A percentile compares a stretch with the other conserved stretches of the same genome.
These are phyloP conservation scores for Coniochaeta sp. DNA, from an alignment of 2,329 filamentous ascomycete species.

Conservation along the genomic window DNA sequence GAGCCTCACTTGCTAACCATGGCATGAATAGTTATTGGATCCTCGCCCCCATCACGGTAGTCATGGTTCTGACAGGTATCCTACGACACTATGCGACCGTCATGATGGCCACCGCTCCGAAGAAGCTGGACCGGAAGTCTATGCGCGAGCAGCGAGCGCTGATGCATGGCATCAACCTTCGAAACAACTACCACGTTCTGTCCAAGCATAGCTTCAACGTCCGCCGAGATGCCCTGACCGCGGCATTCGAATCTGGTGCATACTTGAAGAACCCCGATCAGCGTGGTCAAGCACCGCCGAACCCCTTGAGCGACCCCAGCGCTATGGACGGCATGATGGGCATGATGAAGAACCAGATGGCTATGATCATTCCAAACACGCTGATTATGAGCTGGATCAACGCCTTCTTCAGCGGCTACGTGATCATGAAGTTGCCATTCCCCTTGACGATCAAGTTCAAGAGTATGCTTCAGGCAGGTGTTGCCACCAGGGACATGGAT, in stretches of 20 bases:
- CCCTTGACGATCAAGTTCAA: slow-evolving; percentile 98
- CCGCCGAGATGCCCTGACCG: slow-evolving; percentile 73
- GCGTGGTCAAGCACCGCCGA: slow-evolving; percentile 79
- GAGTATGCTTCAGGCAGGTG: slow-evolving; percentile 96
- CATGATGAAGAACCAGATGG: slow-evolving; percentile 99
- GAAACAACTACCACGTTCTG: slow-evolving; percentile 73
- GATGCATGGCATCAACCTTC: slow-evolving; percentile 75
- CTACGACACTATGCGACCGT: slow-evolving; percentile 93
- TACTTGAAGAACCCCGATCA: slow-evolving; percentile 86
- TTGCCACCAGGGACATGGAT: slow-evolving; percentile 92
- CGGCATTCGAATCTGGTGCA: slow-evolving; percentile 74
- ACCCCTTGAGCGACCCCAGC: slow-evolving; percentile 90
- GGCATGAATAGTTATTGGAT: slow-evolving; percentile 80
- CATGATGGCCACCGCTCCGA: slow-evolving; percentile 79
- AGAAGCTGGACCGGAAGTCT: slow-evolving; percentile 66
- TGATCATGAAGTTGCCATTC: slow-evolving; percentile 97
- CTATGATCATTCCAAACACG: slow-evolving; percentile 98
- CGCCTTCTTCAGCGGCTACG: slow-evolving; percentile 96
- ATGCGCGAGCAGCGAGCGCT: slow-evolving; percentile 84
- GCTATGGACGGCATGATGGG: slow-evolving; percentile 99
- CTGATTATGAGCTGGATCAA: slow-evolving; percentile 99
- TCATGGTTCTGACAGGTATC: slow-evolving; percentile 95
- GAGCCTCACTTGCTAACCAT: slow-evolving; percentile 7
- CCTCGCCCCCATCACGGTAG: slow-evolving; percentile 89
- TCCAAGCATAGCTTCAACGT: slow-evolving; percentile 69